Conservation (phyloP, 192 early-diverging fungal species). For the Mortierella alpina region DNA sequence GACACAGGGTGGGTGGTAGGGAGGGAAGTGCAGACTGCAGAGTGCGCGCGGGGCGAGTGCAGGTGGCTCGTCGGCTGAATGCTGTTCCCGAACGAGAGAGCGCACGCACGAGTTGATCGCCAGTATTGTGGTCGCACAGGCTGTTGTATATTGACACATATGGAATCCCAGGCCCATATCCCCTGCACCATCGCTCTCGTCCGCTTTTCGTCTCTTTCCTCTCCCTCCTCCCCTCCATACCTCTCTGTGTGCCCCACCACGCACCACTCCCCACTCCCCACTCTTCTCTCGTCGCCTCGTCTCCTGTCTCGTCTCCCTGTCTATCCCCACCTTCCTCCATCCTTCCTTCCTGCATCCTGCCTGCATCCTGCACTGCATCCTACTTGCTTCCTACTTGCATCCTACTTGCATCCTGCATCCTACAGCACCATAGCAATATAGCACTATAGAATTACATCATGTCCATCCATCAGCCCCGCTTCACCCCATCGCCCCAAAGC, state of each 20-base stretch:
- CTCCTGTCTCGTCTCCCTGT: neutral
- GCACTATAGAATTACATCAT: neutral
- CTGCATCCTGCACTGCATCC: conserved; percentile 7
- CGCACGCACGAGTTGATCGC: too few species aligned
- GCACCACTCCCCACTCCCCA: too few species aligned
- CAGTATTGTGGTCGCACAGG: too few species aligned
- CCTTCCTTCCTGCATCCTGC: neutral
- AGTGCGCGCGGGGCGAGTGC: too few species aligned
- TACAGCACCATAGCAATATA: neutral
- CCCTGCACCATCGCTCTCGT: neutral
- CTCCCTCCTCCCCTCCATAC: neutral
- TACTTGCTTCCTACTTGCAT: neutral
- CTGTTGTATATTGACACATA: too few species aligned
- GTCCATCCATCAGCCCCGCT: conserved; percentile 15
- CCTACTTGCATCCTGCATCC: conserved; percentile 4
- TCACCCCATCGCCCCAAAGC: conserved; percentile 26
- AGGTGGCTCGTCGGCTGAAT: too few species aligned
- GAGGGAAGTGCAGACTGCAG: too few species aligned
- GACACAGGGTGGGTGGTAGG: too few species aligned
- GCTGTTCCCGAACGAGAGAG: too few species aligned
- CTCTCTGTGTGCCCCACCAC: too few species aligned
- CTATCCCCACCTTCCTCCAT: too few species aligned
- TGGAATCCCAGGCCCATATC: too few species aligned
- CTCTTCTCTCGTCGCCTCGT: neutral
- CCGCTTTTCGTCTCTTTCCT: neutral